Base-by-base conservation (phyloP, 108 stramenopile genomes). In the Nannochloropsis granulata region DNA sequence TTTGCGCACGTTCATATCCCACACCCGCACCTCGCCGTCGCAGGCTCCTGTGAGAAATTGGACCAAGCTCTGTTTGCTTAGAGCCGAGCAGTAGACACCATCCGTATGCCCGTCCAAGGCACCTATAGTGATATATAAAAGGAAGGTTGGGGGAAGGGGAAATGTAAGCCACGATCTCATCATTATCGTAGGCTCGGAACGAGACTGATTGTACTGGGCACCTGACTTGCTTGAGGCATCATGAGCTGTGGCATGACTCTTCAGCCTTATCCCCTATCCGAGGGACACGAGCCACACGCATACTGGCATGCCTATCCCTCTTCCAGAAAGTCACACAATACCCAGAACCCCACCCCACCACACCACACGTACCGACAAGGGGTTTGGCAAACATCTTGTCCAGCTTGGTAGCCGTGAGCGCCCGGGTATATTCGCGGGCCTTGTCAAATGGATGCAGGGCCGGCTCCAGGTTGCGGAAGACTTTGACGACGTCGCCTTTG, bases 321-420 rank as follows among this genome's bases (percentile, higher is more conserved):
- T 34, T 34, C 34, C 34, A 34, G 34, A 34, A 5, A 34, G 34
- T 34, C 34, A 34, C 5, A 34, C 5, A 34, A 34, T 34, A 34
- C 34, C 34, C 34, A 34, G 34, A 34, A 34, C 34, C 34, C 34
- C 34, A 34, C 34, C 34, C 34, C 34, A 34, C 34, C 1, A 34
- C 34, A 1, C 1, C 34, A 34, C 34, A 34, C 34, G 83, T 19
- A 43, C 88, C 96, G 42, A 99, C 78, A 56, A 98, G 92, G 12
- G 97, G 99, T 46, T 91, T 91, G 14, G 92, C 92, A 88, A 98
- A 97, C 95, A 99, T 96, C 43, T 95, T 94, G 80, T 99, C 95
- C 71, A 99, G 86, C 89, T 99, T 99, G 81, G 95, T 97, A 0
- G 97, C 92, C 34, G 92, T 92, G 44, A 99, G 90, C 24, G 99